Evolutionary conservation across 106 monocot genomes (phyloP).

Genomic region (Amphibolis antarctica): DNA sequence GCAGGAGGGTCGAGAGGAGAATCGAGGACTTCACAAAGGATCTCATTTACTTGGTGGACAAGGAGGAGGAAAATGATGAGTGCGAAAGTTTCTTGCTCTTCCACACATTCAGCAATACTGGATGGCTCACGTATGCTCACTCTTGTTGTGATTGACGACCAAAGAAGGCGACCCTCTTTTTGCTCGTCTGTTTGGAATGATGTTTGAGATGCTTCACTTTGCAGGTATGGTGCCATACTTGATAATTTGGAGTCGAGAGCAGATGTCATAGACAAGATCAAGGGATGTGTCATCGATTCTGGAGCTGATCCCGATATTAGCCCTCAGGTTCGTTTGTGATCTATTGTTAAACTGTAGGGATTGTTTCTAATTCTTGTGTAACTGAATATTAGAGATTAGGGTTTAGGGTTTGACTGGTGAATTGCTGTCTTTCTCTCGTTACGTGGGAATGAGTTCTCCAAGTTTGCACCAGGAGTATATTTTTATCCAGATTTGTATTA

Average conservation of each 20-base stretch:
- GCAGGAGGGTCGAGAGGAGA: constrained; percentile 42
- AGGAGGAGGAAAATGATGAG: constrained; percentile 33
- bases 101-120: constrained; percentile 96
- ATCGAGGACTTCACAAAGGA: constrained; percentile 38
- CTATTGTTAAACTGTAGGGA: too few relatives aligned
- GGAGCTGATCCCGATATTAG: constrained; percentile 67
- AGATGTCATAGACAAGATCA: constrained; percentile 64
- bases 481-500: too few relatives aligned
- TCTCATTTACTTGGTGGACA: constrained; percentile 39
- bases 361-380: too few relatives aligned
- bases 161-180: too few relatives aligned
- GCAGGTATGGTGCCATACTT: constrained; percentile 80
- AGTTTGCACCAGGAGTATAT: too few relatives aligned
- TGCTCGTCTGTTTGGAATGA: too few relatives aligned
- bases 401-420: too few relatives aligned
- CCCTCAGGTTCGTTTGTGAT: constrained; percentile 43
- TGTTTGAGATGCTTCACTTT: constrained; percentile 7
- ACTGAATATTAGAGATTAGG: too few relatives aligned
- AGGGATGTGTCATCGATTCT: constrained; percentile 88
- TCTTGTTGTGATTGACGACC: too few relatives aligned
- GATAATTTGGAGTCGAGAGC: constrained; percentile 49
- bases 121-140: constrained; percentile 92
- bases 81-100: constrained; percentile 51
- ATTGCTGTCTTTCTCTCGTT: too few relatives aligned
- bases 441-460: too few relatives aligned